Conservation (phyloP, 192 early-diverging fungal species). For the Umbelopsis vinacea region DNA sequence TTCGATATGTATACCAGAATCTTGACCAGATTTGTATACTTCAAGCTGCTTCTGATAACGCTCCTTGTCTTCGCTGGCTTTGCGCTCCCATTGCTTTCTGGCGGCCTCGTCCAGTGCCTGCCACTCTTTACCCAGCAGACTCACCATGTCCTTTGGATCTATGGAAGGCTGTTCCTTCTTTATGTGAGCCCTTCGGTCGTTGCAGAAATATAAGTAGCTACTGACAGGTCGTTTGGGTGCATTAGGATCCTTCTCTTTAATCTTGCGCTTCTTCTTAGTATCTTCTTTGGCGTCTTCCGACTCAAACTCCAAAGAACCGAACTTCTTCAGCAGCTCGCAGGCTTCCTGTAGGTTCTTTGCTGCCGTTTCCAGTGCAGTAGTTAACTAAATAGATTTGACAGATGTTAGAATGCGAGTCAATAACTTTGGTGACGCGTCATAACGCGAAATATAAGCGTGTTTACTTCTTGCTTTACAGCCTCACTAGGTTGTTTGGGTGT, state of each 20-base stretch:
- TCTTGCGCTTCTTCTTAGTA: slow-evolving; percentile 50
- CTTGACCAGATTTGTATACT: not conserved
- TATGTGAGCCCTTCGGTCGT: slow-evolving; percentile 74
- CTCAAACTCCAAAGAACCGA: not conserved
- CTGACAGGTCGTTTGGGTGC: slow-evolving; percentile 88
- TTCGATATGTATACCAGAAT: not conserved
- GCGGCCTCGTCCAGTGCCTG: not conserved
- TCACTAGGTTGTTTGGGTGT: not conserved
- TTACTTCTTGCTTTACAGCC: slow-evolving; percentile 11
- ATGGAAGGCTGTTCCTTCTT: slow-evolving; percentile 77
- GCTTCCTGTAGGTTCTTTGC: slow-evolving; percentile 12
- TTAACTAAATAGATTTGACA: not conserved
- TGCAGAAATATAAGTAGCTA: slow-evolving; percentile 85
- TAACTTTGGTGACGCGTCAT: not conserved
- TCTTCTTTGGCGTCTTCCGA: slow-evolving; percentile 31
- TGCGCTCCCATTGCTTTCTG: slow-evolving; percentile 16
- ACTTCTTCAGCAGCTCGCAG: not conserved
- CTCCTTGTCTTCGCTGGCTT: slow-evolving; percentile 18
- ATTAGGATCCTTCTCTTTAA: slow-evolving; percentile 72
- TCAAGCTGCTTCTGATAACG: slow-evolving; percentile 3
- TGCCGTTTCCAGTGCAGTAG: slow-evolving; percentile 7
- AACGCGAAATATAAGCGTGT: slow-evolving; percentile 14
- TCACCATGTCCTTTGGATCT: slow-evolving; percentile 26
- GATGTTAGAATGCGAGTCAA: not conserved
- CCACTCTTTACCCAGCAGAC: slow-evolving; percentile 17